Evolutionary conservation across 805 yeast genomes (phyloP), one percentile per base, ranked within the genome.

Genomic region (Starmerella potacharoeniae): DNA sequence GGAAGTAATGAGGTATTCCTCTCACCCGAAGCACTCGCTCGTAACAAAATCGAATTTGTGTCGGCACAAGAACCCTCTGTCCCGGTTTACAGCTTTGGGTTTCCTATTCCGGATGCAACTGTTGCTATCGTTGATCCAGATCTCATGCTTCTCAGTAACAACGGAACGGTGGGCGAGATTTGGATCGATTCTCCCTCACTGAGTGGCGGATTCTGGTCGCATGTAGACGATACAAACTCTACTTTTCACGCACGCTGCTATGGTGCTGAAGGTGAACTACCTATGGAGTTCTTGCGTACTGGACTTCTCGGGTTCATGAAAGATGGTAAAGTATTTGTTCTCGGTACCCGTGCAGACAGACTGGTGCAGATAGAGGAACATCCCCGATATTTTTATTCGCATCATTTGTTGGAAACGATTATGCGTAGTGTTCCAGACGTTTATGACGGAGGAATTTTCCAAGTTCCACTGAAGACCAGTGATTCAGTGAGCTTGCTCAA

Each of bases 121-220:
- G 68, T 91, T 35, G 97, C 97, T 0, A 80, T 93, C 33, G 97
- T 93, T 0, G 89, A 95, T 66, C 97, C 97, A 0, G 97, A 93
- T 57, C 87, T 91, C 56, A 77, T 83, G 39, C 73, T 82, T 2
- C 71, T 93, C 16, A 85, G 87, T 5, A 80, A 82, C 2, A 83
- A 77, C 49, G 79, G 86, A 64, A 87, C 84, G 59, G 86, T 93
- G 14, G 98, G 98, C 31, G 99, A 93, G 68, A 83, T 93, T 36
- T 93, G 97, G 97, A 86, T 93, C n/a, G 96, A 90, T 64, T 84
- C 95, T 44, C 91, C 91, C 1, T 85, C 95, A 57, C 70, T 93
- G 6, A 83, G 95, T 2, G 96, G 95, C 14, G 96, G 95, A 0
- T 86, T 85, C 65, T 88, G 89, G 83, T 90, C 81, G 1, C 68